Evolutionary conservation across 352 stramenopile genomes (phyloP).

Genomic region (Phytophthora europaea): DNA sequence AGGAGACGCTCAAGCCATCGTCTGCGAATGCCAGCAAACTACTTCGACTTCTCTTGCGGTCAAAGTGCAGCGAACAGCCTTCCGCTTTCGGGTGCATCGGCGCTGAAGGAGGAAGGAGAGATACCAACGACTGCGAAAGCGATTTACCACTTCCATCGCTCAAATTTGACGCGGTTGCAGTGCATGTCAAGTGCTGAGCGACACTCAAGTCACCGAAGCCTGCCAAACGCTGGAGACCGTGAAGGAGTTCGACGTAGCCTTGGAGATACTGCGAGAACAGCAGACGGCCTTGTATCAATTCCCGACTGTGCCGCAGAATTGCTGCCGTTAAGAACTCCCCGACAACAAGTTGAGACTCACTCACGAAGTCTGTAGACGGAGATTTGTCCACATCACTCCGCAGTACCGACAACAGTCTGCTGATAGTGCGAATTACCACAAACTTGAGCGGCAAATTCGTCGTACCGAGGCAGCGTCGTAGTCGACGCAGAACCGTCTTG

Average conservation of each 20-base stretch:
- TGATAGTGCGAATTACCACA: slow-evolving; percentile 62
- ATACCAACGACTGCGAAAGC: background rate
- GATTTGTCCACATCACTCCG: background rate
- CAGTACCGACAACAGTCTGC: slow-evolving; percentile 40
- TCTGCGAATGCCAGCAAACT: slow-evolving; percentile 72
- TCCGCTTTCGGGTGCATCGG: slow-evolving; percentile 6
- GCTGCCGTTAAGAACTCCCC: slow-evolving; percentile 62
- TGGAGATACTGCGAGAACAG: slow-evolving; percentile 83
- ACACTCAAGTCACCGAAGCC: slow-evolving; percentile 4
- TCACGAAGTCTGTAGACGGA: background rate
- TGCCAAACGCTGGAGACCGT: slow-evolving; percentile 28
- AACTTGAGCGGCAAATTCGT: slow-evolving; percentile 79
- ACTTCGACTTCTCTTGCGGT: slow-evolving; percentile 77
- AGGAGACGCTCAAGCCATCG: slow-evolving; percentile 70
- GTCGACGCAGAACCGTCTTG: slow-evolving; percentile 21
- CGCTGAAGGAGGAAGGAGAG: background rate
- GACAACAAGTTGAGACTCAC: slow-evolving; percentile 21
- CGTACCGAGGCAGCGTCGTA: slow-evolving; percentile 46
- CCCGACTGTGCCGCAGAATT: slow-evolving; percentile 56
- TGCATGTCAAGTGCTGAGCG: background rate
- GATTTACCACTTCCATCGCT: background rate
- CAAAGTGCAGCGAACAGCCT: slow-evolving; percentile 43
- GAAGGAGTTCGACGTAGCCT: slow-evolving; percentile 68
- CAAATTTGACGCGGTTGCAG: background rate
- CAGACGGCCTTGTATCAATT: slow-evolving; percentile 67